Evolutionary conservation across 306 rosid genomes (phyloP).

Genomic region (Ziziphus jujuba): DNA sequence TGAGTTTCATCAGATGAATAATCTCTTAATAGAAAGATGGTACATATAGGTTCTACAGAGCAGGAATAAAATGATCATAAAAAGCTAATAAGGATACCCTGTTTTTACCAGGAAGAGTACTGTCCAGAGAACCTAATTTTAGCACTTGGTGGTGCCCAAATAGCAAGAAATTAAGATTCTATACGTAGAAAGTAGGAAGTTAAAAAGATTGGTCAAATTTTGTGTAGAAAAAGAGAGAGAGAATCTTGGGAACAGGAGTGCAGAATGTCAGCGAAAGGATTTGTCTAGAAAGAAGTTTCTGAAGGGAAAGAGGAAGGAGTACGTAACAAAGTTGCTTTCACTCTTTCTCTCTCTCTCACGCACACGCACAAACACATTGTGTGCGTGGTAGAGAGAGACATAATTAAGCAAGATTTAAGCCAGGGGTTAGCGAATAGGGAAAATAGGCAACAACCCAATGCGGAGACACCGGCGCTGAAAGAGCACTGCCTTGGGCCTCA

Average conservation of each 20-base stretch:
- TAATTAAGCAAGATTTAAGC: not conserved
- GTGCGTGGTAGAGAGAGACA: not conserved
- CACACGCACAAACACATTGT: slow-evolving; percentile 27
- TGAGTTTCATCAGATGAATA: too few species aligned
- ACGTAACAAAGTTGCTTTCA: slow-evolving; percentile 43
- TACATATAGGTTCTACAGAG: too few species aligned
- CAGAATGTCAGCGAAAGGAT: slow-evolving; percentile 73
- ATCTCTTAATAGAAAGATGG: too few species aligned
- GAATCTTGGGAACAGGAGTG: slow-evolving; percentile 58
- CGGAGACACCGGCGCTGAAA: slow-evolving; percentile 98
- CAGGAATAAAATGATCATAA: too few species aligned
- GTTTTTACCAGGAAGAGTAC: not conserved
- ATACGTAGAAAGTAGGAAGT: slow-evolving; percentile 3
- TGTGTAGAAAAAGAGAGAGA: slow-evolving; percentile 12
- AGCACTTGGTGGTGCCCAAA: slow-evolving; percentile 8
- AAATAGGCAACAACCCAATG: slow-evolving; percentile 36
- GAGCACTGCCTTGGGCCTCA: slow-evolving; percentile 81
- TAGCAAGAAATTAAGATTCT: not conserved
- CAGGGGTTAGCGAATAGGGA: not conserved
- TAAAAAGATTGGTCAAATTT: slow-evolving; percentile 36
- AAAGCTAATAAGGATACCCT: not conserved
- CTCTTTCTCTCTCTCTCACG: slow-evolving; percentile 19
- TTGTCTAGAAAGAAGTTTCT: slow-evolving; percentile 52
- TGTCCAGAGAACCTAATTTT: not conserved
- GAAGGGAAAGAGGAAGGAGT: slow-evolving; percentile 19